Conservation (phyloP, 768 basidiomycete species). For the Mycena kentingensis region DNA sequence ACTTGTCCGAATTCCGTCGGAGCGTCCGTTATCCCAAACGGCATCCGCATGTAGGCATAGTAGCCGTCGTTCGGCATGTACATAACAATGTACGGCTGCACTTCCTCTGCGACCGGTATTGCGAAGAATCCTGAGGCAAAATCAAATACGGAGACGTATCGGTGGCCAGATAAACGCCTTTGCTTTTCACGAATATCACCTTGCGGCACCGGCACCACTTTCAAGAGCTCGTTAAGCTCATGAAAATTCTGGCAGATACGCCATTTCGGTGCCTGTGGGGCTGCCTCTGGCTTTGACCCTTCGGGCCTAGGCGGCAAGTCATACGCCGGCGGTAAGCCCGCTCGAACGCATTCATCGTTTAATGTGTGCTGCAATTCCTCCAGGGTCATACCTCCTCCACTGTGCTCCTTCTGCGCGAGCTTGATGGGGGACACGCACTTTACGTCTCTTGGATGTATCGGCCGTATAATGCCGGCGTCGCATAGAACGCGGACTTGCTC, state of each 20-base stretch:
- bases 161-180: slow-evolving; percentile 35
- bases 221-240: slow-evolving; percentile 34
- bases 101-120: slow-evolving; percentile 17
- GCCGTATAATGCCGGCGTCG: slow-evolving; percentile 35
- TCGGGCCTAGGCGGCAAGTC: slow-evolving; percentile 26
- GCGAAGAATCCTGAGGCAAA: slow-evolving; percentile 41
- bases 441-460: slow-evolving; percentile 32
- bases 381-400: slow-evolving; percentile 29
- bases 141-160: slow-evolving; percentile 38
- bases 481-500: slow-evolving; percentile 36
- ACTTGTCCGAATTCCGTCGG: slow-evolving; percentile 37
- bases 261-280: slow-evolving; percentile 30
- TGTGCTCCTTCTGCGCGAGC: slow-evolving; percentile 40
- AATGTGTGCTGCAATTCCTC: slow-evolving; percentile 37
- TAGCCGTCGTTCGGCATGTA: slow-evolving; percentile 41
- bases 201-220: slow-evolving; percentile 34
- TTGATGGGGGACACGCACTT: slow-evolving; percentile 37
- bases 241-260: slow-evolving; percentile 40
- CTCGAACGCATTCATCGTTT: slow-evolving; percentile 35
- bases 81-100: slow-evolving; percentile 35
- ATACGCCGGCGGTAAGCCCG: slow-evolving; percentile 25
- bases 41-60: slow-evolving; percentile 38
- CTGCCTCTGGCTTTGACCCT: neutral
- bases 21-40: slow-evolving; percentile 43
- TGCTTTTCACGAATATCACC: slow-evolving; percentile 45